Evolutionary conservation across 1,139 yeast species (phyloP).

Genomic region (Zygotorulaspora mrakii): DNA sequence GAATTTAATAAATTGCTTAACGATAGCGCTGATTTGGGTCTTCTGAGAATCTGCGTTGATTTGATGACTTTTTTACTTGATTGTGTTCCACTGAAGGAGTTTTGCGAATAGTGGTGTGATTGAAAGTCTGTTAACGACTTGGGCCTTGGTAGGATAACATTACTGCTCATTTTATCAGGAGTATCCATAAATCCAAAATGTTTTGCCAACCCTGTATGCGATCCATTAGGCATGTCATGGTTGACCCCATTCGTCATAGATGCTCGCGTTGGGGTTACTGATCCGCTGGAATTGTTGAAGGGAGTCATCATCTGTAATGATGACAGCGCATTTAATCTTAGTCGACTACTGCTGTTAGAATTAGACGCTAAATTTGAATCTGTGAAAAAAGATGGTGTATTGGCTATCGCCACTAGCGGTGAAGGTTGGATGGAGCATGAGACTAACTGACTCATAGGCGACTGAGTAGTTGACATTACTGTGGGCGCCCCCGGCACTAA

Average conservation of each 20-base stretch:
- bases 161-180: conserved; percentile 15
- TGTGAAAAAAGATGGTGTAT: not conserved
- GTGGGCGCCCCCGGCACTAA: too few species aligned
- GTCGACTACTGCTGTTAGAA: conserved; percentile 20
- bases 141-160: conserved; percentile 25
- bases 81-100: not conserved
- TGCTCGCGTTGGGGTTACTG: conserved; percentile 3
- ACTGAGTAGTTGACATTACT: not conserved
- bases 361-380: conserved; percentile 1
- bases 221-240: too few species aligned
- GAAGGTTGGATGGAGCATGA: conserved; percentile 5
- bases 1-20: conserved; percentile 24
- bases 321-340: conserved; percentile 36
- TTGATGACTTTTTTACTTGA: not conserved
- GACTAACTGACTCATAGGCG: too few species aligned
- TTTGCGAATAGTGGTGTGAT: conserved; percentile 1
- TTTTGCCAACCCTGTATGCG: not conserved
- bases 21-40: conserved; percentile 29
- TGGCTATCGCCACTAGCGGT: conserved; percentile 1
- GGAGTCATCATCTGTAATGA: conserved; percentile 42
- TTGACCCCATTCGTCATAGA: not conserved
- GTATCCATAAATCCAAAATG: conserved; percentile 21
- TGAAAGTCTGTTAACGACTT: conserved; percentile 26
- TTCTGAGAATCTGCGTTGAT: conserved; percentile 2
- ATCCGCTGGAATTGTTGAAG: conserved; percentile 10